These are phyloP conservation scores for Hibiscus trionum DNA, from an alignment of 345 rosid species.

Conservation along the genomic window DNA sequence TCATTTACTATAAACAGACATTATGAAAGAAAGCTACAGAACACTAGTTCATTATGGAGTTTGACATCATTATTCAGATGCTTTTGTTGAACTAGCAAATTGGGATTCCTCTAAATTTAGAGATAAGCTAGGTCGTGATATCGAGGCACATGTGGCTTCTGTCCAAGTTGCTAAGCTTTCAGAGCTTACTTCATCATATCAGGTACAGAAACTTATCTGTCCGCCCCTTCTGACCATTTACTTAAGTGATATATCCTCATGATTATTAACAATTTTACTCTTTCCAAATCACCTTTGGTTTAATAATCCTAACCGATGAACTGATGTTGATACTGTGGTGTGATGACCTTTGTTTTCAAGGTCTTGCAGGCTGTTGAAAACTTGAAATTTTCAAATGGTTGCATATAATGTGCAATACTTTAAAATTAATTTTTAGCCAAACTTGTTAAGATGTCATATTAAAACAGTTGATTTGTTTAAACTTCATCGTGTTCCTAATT, in stretches of 20 bases:
- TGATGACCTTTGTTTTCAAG: neutral
- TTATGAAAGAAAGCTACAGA: neutral
- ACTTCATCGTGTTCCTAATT: neutral
- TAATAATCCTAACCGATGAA: neutral
- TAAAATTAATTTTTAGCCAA: neutral
- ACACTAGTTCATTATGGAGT: neutral
- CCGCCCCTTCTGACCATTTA: neutral
- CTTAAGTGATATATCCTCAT: neutral
- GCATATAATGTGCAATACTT: neutral
- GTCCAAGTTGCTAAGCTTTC: slow-evolving; percentile 75
- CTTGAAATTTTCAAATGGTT: neutral
- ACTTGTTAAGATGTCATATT: neutral
- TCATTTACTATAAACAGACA: neutral
- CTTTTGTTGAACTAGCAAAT: slow-evolving; percentile 71
- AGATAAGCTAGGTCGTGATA: slow-evolving; percentile 79
- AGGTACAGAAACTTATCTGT: slow-evolving; percentile 40
- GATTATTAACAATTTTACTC: neutral
- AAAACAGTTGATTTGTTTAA: neutral
- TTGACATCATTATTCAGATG: slow-evolving; percentile 41
- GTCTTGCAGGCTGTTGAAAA: neutral
- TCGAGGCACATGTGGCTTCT: slow-evolving; percentile 74
- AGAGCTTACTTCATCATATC: slow-evolving; percentile 62
- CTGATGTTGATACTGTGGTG: neutral
- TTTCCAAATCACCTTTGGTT: neutral
- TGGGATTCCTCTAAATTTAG: slow-evolving; percentile 80